phyloP scores from a whole-genome alignment of 345 rosid genomes.

The Eutrema heterophyllum region DNA sequence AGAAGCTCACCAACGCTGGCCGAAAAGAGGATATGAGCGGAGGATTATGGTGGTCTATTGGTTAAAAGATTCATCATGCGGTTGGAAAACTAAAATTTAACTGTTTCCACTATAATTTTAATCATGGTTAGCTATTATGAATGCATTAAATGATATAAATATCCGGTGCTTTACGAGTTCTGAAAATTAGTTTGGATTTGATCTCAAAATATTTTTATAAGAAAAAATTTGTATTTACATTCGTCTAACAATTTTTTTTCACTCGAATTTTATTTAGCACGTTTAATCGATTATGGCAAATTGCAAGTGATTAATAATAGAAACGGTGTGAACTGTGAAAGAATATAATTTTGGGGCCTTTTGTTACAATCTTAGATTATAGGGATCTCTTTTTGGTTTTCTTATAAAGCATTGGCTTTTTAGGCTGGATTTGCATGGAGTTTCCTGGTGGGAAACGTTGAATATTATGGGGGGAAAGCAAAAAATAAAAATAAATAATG shows the following conservation, averaged over 20 bases:
- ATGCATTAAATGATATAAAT: too few species aligned
- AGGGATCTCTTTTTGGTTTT: background rate
- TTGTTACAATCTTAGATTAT: background rate
- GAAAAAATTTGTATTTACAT: background rate
- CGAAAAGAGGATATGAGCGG: too few species aligned
- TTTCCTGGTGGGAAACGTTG: constrained; percentile 6
- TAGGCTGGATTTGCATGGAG: background rate
- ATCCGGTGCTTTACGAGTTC: too few species aligned
- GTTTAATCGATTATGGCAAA: background rate
- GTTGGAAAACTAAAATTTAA: too few species aligned
- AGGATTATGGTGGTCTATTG: too few species aligned
- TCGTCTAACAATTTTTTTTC: background rate
- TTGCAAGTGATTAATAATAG: background rate
- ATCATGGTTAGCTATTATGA: too few species aligned
- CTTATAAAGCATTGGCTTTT: background rate
- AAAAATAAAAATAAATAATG: background rate
- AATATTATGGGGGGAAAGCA: background rate
- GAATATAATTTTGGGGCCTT: background rate
- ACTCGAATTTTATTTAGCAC: background rate
- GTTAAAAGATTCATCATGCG: too few species aligned
- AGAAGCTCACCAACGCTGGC: too few species aligned
- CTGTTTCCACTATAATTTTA: too few species aligned
- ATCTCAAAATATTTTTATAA: too few species aligned
- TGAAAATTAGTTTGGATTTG: too few species aligned
- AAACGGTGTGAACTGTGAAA: background rate